Evolutionary conservation across 768 basidiomycete species (phyloP).

Genomic region (Cystobasidium tubakii): DNA sequence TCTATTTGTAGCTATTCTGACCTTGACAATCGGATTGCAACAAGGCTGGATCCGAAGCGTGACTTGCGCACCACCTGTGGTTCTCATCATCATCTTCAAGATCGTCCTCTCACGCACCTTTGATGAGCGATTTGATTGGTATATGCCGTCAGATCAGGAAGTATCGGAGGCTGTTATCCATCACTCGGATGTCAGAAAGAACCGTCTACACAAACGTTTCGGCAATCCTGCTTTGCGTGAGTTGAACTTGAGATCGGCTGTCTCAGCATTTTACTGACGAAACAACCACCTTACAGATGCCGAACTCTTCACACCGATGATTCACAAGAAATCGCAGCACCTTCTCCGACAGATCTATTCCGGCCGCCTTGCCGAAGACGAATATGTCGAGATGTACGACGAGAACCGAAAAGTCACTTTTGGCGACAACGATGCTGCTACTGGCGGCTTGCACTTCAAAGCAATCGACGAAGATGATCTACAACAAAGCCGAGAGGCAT

Average conservation of each 20-base stretch:
- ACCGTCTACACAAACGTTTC: constrained; percentile 81
- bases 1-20: constrained; percentile 21
- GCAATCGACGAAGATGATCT: constrained; percentile 47
- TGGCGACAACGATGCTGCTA: constrained; percentile 41
- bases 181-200: constrained; percentile 63
- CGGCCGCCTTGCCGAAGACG: constrained; percentile 43
- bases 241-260: constrained; percentile 20
- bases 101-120: constrained; percentile 57
- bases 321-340: constrained; percentile 52
- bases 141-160: constrained; percentile 74
- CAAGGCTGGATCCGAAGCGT: constrained; percentile 68
- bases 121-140: constrained; percentile 58
- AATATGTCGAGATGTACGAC: constrained; percentile 46
- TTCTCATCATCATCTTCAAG: constrained; percentile 77
- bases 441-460: constrained; percentile 47
- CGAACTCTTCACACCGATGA: constrained; percentile 46
- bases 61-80: constrained; percentile 61
- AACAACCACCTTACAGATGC: not conserved
- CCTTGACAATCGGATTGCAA: constrained; percentile 65
- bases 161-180: constrained; percentile 72
- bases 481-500: constrained; percentile 14
- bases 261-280: not conserved
- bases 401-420: constrained; percentile 45
- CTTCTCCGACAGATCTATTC: constrained; percentile 46
- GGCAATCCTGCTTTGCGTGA: constrained; percentile 83